These are phyloP conservation scores for Colletotrichum sojae DNA, from an alignment of 2,329 filamentous ascomycete species.

Conservation along the genomic window DNA sequence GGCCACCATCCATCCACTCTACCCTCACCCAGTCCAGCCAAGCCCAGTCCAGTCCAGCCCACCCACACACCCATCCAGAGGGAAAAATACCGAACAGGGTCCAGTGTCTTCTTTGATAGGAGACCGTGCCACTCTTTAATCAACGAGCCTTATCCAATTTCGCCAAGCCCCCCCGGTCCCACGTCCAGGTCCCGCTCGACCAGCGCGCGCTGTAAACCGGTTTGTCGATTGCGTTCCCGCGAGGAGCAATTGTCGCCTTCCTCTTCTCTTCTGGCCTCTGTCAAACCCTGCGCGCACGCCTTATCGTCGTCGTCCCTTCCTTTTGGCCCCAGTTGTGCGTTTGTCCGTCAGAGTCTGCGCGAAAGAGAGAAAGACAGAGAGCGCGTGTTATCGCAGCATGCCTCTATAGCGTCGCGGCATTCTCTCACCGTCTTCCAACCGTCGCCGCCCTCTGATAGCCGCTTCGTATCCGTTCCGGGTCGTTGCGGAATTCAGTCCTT, in stretches of 20 bases:
- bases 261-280: background rate
- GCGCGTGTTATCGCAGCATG: constrained; percentile 28
- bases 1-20: background rate
- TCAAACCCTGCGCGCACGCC: background rate
- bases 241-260: constrained; percentile 8
- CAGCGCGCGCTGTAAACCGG: constrained; percentile 23
- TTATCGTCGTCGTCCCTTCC: constrained; percentile 23
- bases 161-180: constrained; percentile 28
- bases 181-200: constrained; percentile 22
- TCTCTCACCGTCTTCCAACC: constrained; percentile 15
- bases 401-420: constrained; percentile 35
- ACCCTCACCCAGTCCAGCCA: background rate
- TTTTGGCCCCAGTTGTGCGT: constrained; percentile 16
- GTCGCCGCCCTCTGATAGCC: constrained; percentile 17
- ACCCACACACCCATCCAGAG: constrained; percentile 16
- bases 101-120: constrained; percentile 54
- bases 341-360: too few species aligned
- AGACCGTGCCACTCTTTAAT: constrained; percentile 50
- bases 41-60: background rate
- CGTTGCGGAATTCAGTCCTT: constrained; percentile 13
- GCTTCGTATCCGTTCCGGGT: constrained; percentile 1
- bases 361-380: too few species aligned
- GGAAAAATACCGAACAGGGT: constrained; percentile 27
- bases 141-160: constrained; percentile 37
- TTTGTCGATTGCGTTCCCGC: constrained; percentile 28